These are phyloP conservation scores for Phytophthora idaei DNA, from an alignment of 352 stramenopile species.

Conservation along the genomic window DNA sequence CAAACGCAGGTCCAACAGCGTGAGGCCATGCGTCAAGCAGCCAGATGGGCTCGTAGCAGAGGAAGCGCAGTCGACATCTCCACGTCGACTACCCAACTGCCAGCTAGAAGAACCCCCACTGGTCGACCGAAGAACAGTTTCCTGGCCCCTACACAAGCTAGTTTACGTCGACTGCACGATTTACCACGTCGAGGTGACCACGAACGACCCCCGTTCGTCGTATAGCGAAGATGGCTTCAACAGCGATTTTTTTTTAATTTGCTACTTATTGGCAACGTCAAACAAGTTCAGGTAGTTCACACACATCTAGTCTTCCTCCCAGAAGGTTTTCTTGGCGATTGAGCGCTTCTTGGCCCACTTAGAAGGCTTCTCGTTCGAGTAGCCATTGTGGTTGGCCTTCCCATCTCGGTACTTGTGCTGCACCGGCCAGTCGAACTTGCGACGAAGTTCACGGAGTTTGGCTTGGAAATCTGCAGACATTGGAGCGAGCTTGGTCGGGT, in stretches of 20 bases:
- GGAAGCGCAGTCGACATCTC: constrained; percentile 34
- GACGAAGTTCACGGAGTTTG: constrained; percentile 38
- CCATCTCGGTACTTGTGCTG: constrained; percentile 52
- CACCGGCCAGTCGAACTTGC: constrained; percentile 39
- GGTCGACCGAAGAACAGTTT: constrained; percentile 58
- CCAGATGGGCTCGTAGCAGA: constrained; percentile 32
- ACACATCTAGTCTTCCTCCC: constrained; percentile 36
- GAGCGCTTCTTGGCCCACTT: constrained; percentile 46
- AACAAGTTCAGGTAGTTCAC: too few relatives aligned
- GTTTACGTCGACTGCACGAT: constrained; percentile 54
- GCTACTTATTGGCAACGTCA: too few relatives aligned
- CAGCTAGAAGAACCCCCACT: constrained; percentile 17
- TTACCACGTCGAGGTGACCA: constrained; percentile 30
- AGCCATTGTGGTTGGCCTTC: constrained; percentile 43
- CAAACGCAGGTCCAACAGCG: constrained; percentile 32
- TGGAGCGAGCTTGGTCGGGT: constrained; percentile 49
- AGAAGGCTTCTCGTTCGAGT: constrained; percentile 57
- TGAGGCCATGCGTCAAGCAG: constrained; percentile 35
- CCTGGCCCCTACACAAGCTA: constrained; percentile 70
- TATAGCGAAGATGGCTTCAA: not conserved
- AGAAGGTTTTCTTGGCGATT: constrained; percentile 35
- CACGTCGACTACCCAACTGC: constrained; percentile 25
- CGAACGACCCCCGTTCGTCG: constrained; percentile 52
- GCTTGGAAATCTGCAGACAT: constrained; percentile 47
- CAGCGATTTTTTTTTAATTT: too few relatives aligned